Base-by-base conservation (phyloP, 2,329 filamentous ascomycete genomes). In the Aspergillus candidus region DNA sequence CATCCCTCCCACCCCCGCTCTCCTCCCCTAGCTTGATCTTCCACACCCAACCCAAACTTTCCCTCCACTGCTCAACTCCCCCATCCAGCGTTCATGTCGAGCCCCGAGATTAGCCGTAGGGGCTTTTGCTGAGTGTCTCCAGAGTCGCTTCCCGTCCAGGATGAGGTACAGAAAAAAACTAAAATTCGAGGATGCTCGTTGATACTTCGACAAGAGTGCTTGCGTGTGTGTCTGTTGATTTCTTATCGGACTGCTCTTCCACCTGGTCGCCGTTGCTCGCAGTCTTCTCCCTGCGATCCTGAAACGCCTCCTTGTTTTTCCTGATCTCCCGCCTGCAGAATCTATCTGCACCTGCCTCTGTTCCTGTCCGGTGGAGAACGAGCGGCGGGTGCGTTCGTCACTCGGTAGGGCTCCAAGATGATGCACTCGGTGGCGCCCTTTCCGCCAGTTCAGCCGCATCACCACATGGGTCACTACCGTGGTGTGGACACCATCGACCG, bases 361-460 rank as follows among this genome's bases (percentile, higher is more conserved):
- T 43, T 37, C 33, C 40, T 4, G 10, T 43, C 29, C 39, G 49
- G 48, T 55, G 51, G 47, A 46, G 46, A 41, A 41, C 44, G 36
- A 41, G 35, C 32, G 36, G 41, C 35, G 35, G 34, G 38, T 29
- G 32, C 29, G 13, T 15, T 38, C 37, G 17, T 34, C 31, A 47
- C 34, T 40, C 27, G 42, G 37, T 6, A 7, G 22, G 22, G 6
- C 49, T 44, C 48, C 58, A 72, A 63, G 40, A 75, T 75, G 72
- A 68, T 72, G 63, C 72, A 72, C 52, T 71, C 72, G 51, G 63
- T 74, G 56, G 68, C 68, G 49, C 61, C 67, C 39, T 69, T 68
- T 36, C 65, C 68, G 48, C 62, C 65, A 58, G 63, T 68, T 41
- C 66, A 70, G 50, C 66, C 67, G 37, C 68, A 69, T 51, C 62